phyloP scores from a whole-genome alignment of 2,329 filamentous ascomycete genomes.

The Periglandula ipomoeae region DNA sequence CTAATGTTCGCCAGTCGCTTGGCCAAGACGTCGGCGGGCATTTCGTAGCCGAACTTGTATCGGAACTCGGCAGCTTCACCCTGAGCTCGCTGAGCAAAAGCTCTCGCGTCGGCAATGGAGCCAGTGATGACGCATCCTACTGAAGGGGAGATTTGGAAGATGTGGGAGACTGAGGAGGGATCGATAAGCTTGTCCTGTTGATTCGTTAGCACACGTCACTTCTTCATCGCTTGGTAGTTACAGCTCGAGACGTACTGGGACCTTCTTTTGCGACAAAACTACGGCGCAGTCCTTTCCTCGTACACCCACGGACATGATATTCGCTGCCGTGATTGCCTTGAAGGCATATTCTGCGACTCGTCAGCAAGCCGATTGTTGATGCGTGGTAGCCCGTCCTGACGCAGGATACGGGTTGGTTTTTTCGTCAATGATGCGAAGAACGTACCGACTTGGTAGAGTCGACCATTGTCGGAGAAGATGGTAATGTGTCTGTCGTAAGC shows the following conservation, averaged over 20 bases:
- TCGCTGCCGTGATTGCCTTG: constrained; percentile 98
- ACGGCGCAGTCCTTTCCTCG: constrained; percentile 96
- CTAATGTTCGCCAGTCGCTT: constrained; percentile 98
- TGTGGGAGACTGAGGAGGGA: constrained; percentile 89
- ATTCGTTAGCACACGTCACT: not conserved
- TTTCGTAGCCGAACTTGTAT: constrained; percentile 99
- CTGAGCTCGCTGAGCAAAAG: constrained; percentile 84
- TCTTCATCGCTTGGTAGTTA: not conserved
- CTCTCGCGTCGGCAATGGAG: constrained; percentile 93
- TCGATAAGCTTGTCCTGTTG: constrained; percentile 96
- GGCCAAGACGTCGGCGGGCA: constrained; percentile 93
- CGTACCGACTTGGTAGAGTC: constrained; percentile 96
- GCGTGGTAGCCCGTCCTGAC: not conserved
- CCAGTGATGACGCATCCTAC: constrained; percentile 98
- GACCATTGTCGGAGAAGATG: constrained; percentile 98
- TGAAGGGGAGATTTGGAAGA: constrained; percentile 92
- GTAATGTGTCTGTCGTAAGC: constrained; percentile 99
- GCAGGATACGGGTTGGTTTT: not conserved
- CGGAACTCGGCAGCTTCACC: constrained; percentile 95
- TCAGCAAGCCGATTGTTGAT: not conserved
- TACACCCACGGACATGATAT: constrained; percentile 96
- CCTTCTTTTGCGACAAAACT: constrained; percentile 98
- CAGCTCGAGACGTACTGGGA: constrained; percentile 60
- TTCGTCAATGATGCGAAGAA: constrained; percentile 16
- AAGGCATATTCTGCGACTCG: constrained; percentile 85